Evolutionary conservation across 257 asterid genomes (phyloP).

Genomic region (Nicotiana sylvestris): DNA sequence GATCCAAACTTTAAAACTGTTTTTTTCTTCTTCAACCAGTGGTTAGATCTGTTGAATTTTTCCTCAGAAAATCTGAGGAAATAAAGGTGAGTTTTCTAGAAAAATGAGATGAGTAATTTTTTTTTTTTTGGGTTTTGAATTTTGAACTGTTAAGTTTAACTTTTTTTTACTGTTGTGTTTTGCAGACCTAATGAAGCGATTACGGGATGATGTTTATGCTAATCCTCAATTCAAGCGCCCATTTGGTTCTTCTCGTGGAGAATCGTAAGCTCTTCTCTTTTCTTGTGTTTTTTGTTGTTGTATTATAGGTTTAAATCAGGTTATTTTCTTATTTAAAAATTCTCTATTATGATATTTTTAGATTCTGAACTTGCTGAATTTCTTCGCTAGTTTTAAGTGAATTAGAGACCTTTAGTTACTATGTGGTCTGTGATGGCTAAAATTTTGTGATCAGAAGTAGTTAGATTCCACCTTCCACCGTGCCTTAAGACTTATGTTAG

Average conservation of each 20-base stretch:
- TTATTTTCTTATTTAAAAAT: not conserved
- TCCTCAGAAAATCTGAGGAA: conserved; percentile 8
- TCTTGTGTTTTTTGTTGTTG: not conserved
- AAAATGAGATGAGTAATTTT: not conserved
- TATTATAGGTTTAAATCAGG: conserved; percentile 4
- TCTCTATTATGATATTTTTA: not conserved
- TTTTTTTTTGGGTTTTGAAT: not conserved
- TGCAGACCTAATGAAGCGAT: conserved; percentile 25
- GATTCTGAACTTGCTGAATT: conserved; percentile 3
- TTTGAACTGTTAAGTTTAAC: not conserved
- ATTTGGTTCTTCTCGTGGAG: conserved; percentile 48
- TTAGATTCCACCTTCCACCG: conserved; percentile 15
- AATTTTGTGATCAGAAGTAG: conserved; percentile 19
- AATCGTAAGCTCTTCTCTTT: conserved; percentile 38
- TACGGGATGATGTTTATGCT: conserved; percentile 17
- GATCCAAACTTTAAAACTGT: conserved; percentile 10
- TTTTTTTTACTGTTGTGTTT: conserved; percentile 11
- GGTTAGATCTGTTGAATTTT: conserved; percentile 11
- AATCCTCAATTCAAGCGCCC: conserved; percentile 21
- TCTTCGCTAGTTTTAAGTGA: conserved; percentile 11
- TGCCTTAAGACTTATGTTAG: conserved; percentile 11
- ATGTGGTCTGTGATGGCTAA: conserved; percentile 12
- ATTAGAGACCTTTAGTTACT: conserved; percentile 10
- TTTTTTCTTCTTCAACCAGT: not conserved
- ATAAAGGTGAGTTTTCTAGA: conserved; percentile 10